Evolutionary conservation across 345 rosid genomes (phyloP).

Genomic region (Brassica napus): Da-Ae NC_063442.1:4974501-4975000

Average conservation of each 20-base stretch:
- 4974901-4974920: slow-evolving; percentile 65
- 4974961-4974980: background rate
- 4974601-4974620: slow-evolving; percentile 95
- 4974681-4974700: slow-evolving; percentile 93
- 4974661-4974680: slow-evolving; percentile 80
- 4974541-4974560: slow-evolving; percentile 1
- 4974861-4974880: slow-evolving; percentile 68
- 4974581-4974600: slow-evolving; percentile 94
- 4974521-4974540: background rate
- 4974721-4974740: slow-evolving; percentile 84
- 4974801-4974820: slow-evolving; percentile 94
- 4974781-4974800: slow-evolving; percentile 85
- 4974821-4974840: slow-evolving; percentile 84
- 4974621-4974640: slow-evolving; percentile 83
- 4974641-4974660: slow-evolving; percentile 94
- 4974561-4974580: slow-evolving; percentile 96
- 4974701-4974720: slow-evolving; percentile 95
- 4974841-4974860: slow-evolving; percentile 59
- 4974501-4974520: background rate
- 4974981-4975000: background rate
- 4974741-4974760: slow-evolving; percentile 76
- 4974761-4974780: slow-evolving; percentile 86
- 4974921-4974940: slow-evolving; percentile 36
- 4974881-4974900: slow-evolving; percentile 78
- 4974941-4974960: background rate